phyloP scores from a whole-genome alignment of 108 stramenopile species.

The Pseudonitzschia multistriata region DNA sequence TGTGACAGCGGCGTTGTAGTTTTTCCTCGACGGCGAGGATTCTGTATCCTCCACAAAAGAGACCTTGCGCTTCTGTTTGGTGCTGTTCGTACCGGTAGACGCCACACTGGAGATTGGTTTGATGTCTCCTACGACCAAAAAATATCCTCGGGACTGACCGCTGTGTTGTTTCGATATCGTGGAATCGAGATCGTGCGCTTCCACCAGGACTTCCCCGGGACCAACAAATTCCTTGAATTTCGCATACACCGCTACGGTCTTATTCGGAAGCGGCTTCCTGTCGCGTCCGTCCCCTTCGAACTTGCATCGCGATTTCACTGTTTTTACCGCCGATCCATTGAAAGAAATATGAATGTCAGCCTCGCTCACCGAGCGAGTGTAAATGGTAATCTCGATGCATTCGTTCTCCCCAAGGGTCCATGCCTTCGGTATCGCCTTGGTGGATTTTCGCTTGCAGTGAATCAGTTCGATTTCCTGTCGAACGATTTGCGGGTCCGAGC shows the following conservation, averaged over 20 bases:
- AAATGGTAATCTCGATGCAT: conserved; percentile 26
- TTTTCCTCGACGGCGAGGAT: too few species aligned
- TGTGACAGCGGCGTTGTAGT: too few species aligned
- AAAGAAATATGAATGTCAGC: conserved; percentile 15
- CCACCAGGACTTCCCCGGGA: conserved; percentile 23
- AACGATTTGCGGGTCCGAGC: conserved; percentile 23
- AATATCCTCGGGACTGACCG: conserved; percentile 24
- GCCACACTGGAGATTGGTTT: not conserved
- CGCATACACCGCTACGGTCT: not conserved
- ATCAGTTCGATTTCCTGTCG: conserved; percentile 28
- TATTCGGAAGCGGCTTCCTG: not conserved
- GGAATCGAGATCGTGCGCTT: conserved; percentile 24
- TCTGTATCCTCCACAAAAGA: too few species aligned
- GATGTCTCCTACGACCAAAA: conserved; percentile 35
- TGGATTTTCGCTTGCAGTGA: conserved; percentile 27
- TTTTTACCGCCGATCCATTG: conserved; percentile 9
- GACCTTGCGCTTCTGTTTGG: too few species aligned
- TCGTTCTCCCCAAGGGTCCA: conserved; percentile 17
- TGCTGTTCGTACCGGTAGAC: not conserved
- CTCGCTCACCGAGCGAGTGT: conserved; percentile 29
- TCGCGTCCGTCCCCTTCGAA: not conserved
- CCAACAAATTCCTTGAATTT: conserved; percentile 19
- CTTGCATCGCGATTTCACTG: not conserved
- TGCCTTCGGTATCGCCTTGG: not conserved
- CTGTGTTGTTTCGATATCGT: conserved; percentile 1